Evolutionary conservation across 2,329 filamentous ascomycete genomes (phyloP), one percentile per base, ranked within the genome.

Genomic region (Teratosphaeria viscida): DNA sequence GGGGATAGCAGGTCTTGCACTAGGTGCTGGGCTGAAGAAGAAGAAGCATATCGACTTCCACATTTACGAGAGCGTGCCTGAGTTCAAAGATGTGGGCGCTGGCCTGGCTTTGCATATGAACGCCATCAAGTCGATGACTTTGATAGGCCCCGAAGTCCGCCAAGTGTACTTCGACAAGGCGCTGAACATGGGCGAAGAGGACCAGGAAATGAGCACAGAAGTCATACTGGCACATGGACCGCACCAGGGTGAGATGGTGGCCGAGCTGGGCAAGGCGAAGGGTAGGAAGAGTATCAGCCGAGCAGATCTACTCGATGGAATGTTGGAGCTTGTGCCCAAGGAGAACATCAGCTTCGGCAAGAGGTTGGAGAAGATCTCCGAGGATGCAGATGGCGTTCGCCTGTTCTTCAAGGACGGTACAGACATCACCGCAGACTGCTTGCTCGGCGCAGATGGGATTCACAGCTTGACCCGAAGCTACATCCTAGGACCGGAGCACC

Each of bases 391-490:
- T 16, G 66, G 67, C 0, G 68, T 75, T 0, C 66, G 60, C 16
- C 59, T 82, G 0, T 65, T 65, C 29, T 83, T 83, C 63, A 69
- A 73, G n/a, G 81, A 83, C 64, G 79, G 77, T 5, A 75, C 73
- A 0, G 72, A 67, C 2, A 71, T 72, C 0, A 66, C 68, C 0
- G 78, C 78, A 0, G 79, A 83, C 62, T 67, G 82, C 49, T 65
- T 82, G 27, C 73, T 83, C 16, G 81, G 79, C 0, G 77, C 79
- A 0, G 81, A 83, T 66, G 81, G 81, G 47, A 77, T 83, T 54
- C 77, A 79, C 64, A 81, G 79, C 23, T 70, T 73, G 2, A 74
- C 80, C 27, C 71, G 74, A 12, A 70, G 68, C 27, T 75, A 75
- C n/a, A 78, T 81, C 57, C 72, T 78, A 1, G 70, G 70, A 10